These are phyloP conservation scores for Eremomyces bilateralis DNA, from an alignment of 495 filamentous ascomycete genomes.

Conservation along the genomic window DNA sequence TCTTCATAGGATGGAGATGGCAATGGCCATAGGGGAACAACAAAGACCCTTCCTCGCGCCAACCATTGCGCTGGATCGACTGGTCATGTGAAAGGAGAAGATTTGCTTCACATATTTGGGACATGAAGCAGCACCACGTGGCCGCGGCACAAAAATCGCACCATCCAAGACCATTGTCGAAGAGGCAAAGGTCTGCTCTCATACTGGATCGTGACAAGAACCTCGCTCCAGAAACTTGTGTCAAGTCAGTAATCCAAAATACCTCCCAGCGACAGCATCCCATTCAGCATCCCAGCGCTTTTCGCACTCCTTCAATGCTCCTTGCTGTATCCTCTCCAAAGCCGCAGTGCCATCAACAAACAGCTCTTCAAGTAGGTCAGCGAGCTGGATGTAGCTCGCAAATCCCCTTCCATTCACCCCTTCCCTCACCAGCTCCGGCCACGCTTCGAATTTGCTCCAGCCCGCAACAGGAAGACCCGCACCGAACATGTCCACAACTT, in stretches of 20 bases:
- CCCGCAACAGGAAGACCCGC: conserved; percentile 79
- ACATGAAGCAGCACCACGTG: no score
- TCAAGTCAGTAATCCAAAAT: conserved; percentile 59
- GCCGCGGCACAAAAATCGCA: no score
- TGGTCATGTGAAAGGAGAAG: no score
- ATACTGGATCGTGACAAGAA: no score
- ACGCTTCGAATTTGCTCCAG: conserved; percentile 63
- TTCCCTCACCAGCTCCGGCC: conserved; percentile 67
- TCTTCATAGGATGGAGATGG: no score
- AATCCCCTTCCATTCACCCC: conserved; percentile 75
- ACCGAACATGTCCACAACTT: conserved; percentile 97
- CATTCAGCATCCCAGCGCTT: conserved; percentile 89
- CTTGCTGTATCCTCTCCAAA: conserved; percentile 39
- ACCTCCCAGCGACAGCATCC: conserved; percentile 50
- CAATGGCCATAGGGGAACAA: no score
- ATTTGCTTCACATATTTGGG: no score
- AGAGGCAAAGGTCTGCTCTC: no score
- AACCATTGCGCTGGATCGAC: no score
- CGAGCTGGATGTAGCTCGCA: conserved; percentile 34
- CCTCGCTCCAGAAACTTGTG: no score
- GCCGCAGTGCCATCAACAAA: conserved; percentile 30
- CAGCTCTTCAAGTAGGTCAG: conserved; percentile 34
- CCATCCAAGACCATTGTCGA: no score
- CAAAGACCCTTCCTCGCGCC: no score
- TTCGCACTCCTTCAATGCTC: conserved; percentile 45